These are phyloP conservation scores for Collybia nuda DNA, from an alignment of 768 basidiomycete genomes.

Conservation along the genomic window DNA sequence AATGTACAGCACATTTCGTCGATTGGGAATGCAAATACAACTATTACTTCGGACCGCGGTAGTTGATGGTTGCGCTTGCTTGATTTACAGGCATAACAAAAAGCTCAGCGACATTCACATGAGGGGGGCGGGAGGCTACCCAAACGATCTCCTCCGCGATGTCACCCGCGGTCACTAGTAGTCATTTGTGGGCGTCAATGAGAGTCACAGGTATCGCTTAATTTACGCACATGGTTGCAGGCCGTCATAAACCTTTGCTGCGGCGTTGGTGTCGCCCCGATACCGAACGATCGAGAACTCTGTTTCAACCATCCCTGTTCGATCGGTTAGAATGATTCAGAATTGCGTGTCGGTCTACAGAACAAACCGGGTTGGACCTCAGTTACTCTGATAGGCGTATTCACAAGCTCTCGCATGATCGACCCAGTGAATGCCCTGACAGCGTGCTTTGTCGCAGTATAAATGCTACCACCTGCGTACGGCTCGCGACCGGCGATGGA, in stretches of 20 bases:
- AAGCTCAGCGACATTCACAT: slow-evolving; percentile 88
- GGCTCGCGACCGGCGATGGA: slow-evolving; percentile 88
- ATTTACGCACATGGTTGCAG: slow-evolving; percentile 74
- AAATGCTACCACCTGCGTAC: slow-evolving; percentile 90
- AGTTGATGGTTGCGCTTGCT: slow-evolving; percentile 64
- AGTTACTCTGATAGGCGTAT: slow-evolving; percentile 90
- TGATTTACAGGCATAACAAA: slow-evolving; percentile 80
- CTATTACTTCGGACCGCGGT: slow-evolving; percentile 42
- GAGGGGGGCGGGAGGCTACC: slow-evolving; percentile 88
- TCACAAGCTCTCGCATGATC: slow-evolving; percentile 83
- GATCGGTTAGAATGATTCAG: neutral
- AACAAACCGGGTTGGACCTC: slow-evolving; percentile 87
- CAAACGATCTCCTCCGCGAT: slow-evolving; percentile 99
- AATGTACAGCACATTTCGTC: slow-evolving; percentile 10
- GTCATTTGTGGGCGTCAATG: slow-evolving; percentile 2
- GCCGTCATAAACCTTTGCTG: slow-evolving; percentile 90
- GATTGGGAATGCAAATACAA: slow-evolving; percentile 1
- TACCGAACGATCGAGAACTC: slow-evolving; percentile 92
- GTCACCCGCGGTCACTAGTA: slow-evolving; percentile 74
- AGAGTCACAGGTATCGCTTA: neutral
- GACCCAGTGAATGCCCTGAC: slow-evolving; percentile 85
- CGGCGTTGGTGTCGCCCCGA: slow-evolving; percentile 78
- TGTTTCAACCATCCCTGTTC: slow-evolving; percentile 79
- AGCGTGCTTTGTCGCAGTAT: slow-evolving; percentile 88
- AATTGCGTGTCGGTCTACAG: slow-evolving; percentile 10